Conservation (phyloP, 75 land plant species). For the Ceratopteris richardii region DNA sequence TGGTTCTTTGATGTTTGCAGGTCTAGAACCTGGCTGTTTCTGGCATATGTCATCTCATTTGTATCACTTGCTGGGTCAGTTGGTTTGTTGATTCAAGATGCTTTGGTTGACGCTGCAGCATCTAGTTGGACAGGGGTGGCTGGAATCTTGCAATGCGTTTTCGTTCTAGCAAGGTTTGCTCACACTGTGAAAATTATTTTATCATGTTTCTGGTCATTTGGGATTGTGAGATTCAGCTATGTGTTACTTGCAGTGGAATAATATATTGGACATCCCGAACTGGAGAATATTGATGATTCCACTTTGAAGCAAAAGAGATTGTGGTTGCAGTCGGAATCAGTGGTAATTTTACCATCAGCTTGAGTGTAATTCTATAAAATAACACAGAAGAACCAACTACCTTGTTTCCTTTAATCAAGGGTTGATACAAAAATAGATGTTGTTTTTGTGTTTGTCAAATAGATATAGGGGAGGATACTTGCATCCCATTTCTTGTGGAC, state of each 20-base stretch:
- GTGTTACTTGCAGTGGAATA: slow-evolving; percentile 53
- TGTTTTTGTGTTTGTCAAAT: no score
- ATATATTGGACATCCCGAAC: slow-evolving; percentile 72
- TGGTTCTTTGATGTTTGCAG: no score
- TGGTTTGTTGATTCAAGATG: slow-evolving; percentile 77
- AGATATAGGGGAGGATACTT: no score
- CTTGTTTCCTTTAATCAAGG: no score
- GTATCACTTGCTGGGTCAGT: slow-evolving; percentile 86
- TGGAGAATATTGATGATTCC: slow-evolving; percentile 5
- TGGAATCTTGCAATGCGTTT: slow-evolving; percentile 86
- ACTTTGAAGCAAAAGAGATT: background rate
- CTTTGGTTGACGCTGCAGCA: slow-evolving; percentile 50
- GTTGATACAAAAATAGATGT: no score
- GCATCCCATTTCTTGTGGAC: no score
- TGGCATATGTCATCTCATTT: slow-evolving; percentile 93
- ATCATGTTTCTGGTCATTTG: background rate
- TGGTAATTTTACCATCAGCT: no score
- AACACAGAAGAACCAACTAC: no score
- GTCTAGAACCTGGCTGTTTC: slow-evolving; percentile 87
- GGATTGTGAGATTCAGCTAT: background rate
- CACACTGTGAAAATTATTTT: background rate
- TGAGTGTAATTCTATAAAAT: no score
- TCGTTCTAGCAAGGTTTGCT: slow-evolving; percentile 75
- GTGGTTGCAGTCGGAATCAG: background rate
- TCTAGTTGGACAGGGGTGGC: slow-evolving; percentile 91